Evolutionary conservation across 2,329 filamentous ascomycete genomes (phyloP), one percentile per base, ranked within the genome.

Genomic region (Aphanoascus verrucosus): DNA sequence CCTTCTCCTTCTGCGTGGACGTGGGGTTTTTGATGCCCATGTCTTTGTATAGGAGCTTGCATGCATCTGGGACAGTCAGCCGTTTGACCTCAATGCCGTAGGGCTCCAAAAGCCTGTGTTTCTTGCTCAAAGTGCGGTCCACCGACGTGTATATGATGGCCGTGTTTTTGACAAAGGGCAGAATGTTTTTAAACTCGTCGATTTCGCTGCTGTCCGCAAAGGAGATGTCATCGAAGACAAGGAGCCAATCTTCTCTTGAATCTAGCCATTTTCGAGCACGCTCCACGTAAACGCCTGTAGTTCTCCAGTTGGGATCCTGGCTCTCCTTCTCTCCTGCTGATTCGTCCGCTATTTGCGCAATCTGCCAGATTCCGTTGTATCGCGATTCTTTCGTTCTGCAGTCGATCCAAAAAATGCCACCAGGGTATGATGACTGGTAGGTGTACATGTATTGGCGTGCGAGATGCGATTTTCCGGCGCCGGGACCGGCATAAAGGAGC

Each of bases 121-220:
- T 64, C 75, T 80, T 69, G 46, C 69, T 65, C 44, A 76, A 58
- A n/a, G 78, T 79, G 38, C 74, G 74, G 58, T 85, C 81, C 0
- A 84, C 78, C 0, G 82, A 85, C 0, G 83, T 86, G 60, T 83
- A 84, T 23, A 87, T 83, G 46, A 86, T 75, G 60, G 79, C 81
- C 12, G 80, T 83, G 53, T 80, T 76, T 56, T 71, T 75, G 28
- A 75, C 76, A 59, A 83, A 82, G 0, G 84, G 84, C n/a, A 87
- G 78, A 57, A 83, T 84, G 37, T 76, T 69, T 46, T 74, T 70
- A 20, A 86, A 68, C 6, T 69, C 64, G 49, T 72, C 71, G 23
- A 76, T 66, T 17, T 74, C 74, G 1, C 74, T 74, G 2, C 80
- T 74, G 5, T 74, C 71, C 47, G 80, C 77, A 55, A 85, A 84